phyloP scores from a whole-genome alignment of 306 rosid genomes.

The Lagenaria siceraria region DNA sequence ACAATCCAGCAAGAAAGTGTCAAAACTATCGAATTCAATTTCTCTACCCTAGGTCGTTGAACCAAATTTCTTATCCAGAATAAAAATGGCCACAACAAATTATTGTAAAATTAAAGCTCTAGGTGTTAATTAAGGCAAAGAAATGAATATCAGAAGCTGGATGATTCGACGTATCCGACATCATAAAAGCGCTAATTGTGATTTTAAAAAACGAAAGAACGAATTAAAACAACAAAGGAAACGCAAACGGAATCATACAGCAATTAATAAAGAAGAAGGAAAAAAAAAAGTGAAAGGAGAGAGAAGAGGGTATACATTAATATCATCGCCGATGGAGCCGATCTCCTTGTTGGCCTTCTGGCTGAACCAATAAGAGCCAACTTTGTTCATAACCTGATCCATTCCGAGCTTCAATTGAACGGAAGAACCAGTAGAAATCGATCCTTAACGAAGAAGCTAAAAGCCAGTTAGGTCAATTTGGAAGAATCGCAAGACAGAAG shows the following conservation, averaged over 20 bases:
- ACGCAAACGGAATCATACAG: neutral
- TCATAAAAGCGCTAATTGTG: neutral
- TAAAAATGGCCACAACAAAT: neutral
- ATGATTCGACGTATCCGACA: neutral
- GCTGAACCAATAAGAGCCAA: constrained; percentile 10
- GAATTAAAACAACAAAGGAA: neutral
- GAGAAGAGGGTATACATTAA: neutral
- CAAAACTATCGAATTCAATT: neutral
- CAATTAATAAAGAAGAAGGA: neutral
- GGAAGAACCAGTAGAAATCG: neutral
- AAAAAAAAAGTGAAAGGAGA: neutral
- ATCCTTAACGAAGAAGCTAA: neutral
- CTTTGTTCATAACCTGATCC: constrained; percentile 16
- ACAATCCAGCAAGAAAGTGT: neutral
- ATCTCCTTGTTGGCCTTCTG: constrained; percentile 13
- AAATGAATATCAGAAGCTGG: neutral
- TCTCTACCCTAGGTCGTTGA: neutral
- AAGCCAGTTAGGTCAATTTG: neutral
- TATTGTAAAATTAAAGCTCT: neutral
- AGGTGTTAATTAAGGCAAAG: neutral
- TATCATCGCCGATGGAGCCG: constrained; percentile 8
- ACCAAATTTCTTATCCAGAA: neutral
- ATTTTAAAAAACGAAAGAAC: neutral
- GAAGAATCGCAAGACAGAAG: neutral
- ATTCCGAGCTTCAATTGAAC: neutral